These are phyloP conservation scores for Chaetoceros tenuissimus DNA, from an alignment of 108 stramenopile genomes.

Conservation along the genomic window DNA sequence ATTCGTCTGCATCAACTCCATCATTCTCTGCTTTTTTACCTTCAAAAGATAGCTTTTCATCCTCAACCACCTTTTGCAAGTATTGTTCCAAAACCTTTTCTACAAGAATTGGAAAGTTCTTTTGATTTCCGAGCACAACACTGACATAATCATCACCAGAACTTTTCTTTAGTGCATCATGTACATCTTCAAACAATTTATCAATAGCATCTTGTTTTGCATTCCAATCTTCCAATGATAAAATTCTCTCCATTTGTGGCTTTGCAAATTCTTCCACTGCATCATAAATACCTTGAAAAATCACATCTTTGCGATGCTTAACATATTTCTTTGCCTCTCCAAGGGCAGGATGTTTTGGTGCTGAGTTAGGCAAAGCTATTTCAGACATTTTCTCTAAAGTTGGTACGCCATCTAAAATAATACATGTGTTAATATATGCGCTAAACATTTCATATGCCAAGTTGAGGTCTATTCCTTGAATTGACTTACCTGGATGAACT, in stretches of 20 bases:
- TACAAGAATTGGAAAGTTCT: constrained; percentile 50
- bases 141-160: constrained; percentile 14
- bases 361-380: constrained; percentile 33
- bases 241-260: constrained; percentile 27
- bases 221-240: constrained; percentile 31
- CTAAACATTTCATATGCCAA: not conserved
- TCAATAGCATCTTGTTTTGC: constrained; percentile 67
- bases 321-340: constrained; percentile 45
- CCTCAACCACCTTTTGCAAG: constrained; percentile 23
- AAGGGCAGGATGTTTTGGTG: constrained; percentile 33
- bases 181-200: constrained; percentile 59
- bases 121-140: constrained; percentile 40
- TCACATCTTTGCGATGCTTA: constrained; percentile 18
- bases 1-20: constrained; percentile 13
- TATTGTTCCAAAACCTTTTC: constrained; percentile 56
- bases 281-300: constrained; percentile 20
- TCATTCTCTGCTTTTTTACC: not conserved
- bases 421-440: no score
- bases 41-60: constrained; percentile 5
- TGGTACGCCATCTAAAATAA: constrained; percentile 52
- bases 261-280: constrained; percentile 30
- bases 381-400: constrained; percentile 40
- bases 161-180: constrained; percentile 32
- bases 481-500: constrained; percentile 28
- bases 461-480: not conserved